phyloP scores from a whole-genome alignment of 148 eudicot genomes.

The Cornus suecica region DNA sequence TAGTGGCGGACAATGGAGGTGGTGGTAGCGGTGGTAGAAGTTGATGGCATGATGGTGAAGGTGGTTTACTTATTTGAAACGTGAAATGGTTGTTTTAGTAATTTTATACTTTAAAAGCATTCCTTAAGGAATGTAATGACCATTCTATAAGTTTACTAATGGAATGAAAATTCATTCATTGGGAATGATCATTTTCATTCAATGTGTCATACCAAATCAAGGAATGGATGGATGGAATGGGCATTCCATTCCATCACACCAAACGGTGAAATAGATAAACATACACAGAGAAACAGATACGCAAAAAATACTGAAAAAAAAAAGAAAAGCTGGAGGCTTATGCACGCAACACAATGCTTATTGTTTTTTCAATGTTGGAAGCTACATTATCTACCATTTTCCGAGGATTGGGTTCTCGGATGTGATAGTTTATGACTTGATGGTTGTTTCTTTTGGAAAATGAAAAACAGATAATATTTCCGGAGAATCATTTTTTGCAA shows the following conservation, averaged over 20 bases:
- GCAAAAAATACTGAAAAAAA: background rate
- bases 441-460: background rate
- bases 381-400: background rate
- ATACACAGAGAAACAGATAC: background rate
- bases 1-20: too few species aligned
- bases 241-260: background rate
- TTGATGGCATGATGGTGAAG: too few species aligned
- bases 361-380: background rate
- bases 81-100: too few species aligned
- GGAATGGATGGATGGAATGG: background rate
- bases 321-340: background rate
- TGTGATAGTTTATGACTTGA: slow-evolving; percentile 7
- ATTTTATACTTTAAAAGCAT: too few species aligned
- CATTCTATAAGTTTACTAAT: too few species aligned
- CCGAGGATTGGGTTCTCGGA: background rate
- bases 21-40: too few species aligned
- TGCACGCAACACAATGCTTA: background rate
- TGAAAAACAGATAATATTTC: slow-evolving; percentile 62
- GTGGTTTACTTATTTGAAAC: too few species aligned
- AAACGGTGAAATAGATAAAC: background rate
- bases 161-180: too few species aligned
- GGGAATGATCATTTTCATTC: too few species aligned
- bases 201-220: too few species aligned
- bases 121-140: too few species aligned
- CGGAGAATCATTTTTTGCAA: slow-evolving; percentile 74